Conservation (phyloP, 2,329 filamentous ascomycete species). For the Stemphylium beticola region DNA sequence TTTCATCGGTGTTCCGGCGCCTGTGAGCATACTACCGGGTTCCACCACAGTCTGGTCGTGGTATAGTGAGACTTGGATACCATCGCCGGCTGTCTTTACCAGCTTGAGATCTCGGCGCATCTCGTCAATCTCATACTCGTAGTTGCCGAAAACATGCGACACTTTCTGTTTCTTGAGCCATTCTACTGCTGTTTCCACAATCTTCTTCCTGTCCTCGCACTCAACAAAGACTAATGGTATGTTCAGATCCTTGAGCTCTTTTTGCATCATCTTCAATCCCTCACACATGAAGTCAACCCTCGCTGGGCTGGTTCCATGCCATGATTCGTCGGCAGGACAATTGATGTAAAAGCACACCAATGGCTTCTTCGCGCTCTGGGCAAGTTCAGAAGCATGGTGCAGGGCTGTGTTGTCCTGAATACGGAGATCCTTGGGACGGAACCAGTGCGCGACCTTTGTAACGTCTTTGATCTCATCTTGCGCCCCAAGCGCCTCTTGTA, state of each 20-base stretch:
- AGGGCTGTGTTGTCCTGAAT: slow-evolving; percentile 59
- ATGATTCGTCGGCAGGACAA: slow-evolving; percentile 56
- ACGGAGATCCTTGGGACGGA: slow-evolving; percentile 58
- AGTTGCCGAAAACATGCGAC: slow-evolving; percentile 57
- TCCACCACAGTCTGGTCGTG: slow-evolving; percentile 59
- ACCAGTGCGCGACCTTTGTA: slow-evolving; percentile 58
- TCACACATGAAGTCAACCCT: slow-evolving; percentile 58
- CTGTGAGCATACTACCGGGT: slow-evolving; percentile 53
- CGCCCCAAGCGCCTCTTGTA: slow-evolving; percentile 49
- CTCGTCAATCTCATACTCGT: slow-evolving; percentile 56
- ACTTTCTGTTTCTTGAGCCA: slow-evolving; percentile 55
- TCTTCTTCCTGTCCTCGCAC: slow-evolving; percentile 51
- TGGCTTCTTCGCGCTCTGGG: slow-evolving; percentile 51
- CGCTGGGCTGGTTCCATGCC: slow-evolving; percentile 59
- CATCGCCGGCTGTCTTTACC: slow-evolving; percentile 45
- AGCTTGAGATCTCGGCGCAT: slow-evolving; percentile 55
- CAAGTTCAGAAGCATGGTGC: slow-evolving; percentile 54
- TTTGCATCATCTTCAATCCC: slow-evolving; percentile 53
- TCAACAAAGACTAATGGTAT: slow-evolving; percentile 58
- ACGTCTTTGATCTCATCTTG: slow-evolving; percentile 49
- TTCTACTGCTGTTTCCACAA: slow-evolving; percentile 50
- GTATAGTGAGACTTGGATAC: slow-evolving; percentile 51
- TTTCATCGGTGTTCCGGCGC: slow-evolving; percentile 56
- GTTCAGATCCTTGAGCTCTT: slow-evolving; percentile 54
- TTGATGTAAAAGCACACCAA: slow-evolving; percentile 57